phyloP scores from a whole-genome alignment of 192 early-diverging fungal genomes.

The Backusella australiensis region DNA sequence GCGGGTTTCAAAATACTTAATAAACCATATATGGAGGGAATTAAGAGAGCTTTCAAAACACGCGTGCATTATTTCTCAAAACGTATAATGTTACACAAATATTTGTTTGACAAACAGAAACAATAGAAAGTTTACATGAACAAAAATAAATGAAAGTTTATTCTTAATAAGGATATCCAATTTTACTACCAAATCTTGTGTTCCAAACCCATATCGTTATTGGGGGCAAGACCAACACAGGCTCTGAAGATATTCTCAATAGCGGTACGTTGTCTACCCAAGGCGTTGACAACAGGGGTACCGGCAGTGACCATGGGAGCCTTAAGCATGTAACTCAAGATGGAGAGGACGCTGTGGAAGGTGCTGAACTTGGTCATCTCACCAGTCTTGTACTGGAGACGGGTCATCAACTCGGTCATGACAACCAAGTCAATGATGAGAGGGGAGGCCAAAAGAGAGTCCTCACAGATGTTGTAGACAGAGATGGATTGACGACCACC shows the following conservation, averaged over 20 bases:
- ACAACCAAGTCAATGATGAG: conserved; percentile 96
- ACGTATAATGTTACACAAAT: neutral
- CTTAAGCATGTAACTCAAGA: conserved; percentile 94
- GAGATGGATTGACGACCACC: conserved; percentile 96
- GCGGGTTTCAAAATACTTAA: too few relatives aligned
- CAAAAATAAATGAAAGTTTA: neutral
- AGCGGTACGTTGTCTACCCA: conserved; percentile 91
- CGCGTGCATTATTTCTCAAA: neutral
- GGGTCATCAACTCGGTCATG: conserved; percentile 96
- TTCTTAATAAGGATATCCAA: neutral
- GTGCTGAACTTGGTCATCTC: conserved; percentile 73
- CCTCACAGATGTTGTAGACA: conserved; percentile 98
- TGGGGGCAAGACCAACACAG: conserved; percentile 91
- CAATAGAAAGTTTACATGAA: neutral
- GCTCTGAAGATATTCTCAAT: conserved; percentile 99
- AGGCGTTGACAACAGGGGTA: conserved; percentile 95
- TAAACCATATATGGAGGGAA: too few relatives aligned
- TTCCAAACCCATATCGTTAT: conserved; percentile 98
- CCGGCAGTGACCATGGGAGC: conserved; percentile 91
- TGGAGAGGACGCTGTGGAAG: conserved; percentile 95
- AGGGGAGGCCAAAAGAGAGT: conserved; percentile 96
- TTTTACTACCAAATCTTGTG: conserved; percentile 59
- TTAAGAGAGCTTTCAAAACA: neutral
- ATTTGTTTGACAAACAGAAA: neutral
- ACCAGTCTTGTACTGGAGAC: conserved; percentile 85